A percentile compares a stretch with the other conserved stretches of the same genome.
Evolutionary conservation across 805 yeast species (phyloP).

Genomic region (Kodamaea jinghongensis): DNA sequence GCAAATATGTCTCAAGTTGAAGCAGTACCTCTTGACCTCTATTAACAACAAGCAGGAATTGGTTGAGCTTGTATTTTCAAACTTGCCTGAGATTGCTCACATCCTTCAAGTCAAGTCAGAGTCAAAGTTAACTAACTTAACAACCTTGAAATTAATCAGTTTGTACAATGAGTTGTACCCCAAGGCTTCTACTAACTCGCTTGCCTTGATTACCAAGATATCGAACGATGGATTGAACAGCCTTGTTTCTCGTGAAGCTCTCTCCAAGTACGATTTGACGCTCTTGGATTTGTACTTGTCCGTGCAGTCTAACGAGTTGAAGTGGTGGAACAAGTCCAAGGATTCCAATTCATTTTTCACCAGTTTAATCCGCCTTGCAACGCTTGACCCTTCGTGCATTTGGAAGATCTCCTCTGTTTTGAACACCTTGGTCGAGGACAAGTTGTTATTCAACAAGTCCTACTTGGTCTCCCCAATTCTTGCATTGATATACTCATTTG

Average conservation of each 20-base stretch:
- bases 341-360: conserved; percentile 60
- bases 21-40: conserved; percentile 27
- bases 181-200: conserved; percentile 16
- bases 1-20: conserved; percentile 53
- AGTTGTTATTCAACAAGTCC: conserved; percentile 52
- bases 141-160: conserved; percentile 45
- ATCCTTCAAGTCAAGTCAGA: conserved; percentile 37
- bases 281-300: conserved; percentile 56
- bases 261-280: conserved; percentile 52
- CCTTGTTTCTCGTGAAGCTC: conserved; percentile 14
- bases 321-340: conserved; percentile 72
- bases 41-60: conserved; percentile 21
- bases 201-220: conserved; percentile 16
- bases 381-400: conserved; percentile 25
- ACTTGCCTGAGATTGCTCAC: conserved; percentile 51
- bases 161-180: conserved; percentile 39
- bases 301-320: conserved; percentile 53
- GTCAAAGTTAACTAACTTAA: conserved; percentile 41
- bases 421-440: conserved; percentile 46
- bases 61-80: conserved; percentile 25
- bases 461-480: conserved; percentile 52
- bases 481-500: conserved; percentile 53
- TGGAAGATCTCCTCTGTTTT: conserved; percentile 50
- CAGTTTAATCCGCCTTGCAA: conserved; percentile 50
- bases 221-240: conserved; percentile 17